Evolutionary conservation across 140 eudicot genomes (phyloP), one percentile per base, ranked within the genome.

Genomic region (Oenanthe javanica): DNA sequence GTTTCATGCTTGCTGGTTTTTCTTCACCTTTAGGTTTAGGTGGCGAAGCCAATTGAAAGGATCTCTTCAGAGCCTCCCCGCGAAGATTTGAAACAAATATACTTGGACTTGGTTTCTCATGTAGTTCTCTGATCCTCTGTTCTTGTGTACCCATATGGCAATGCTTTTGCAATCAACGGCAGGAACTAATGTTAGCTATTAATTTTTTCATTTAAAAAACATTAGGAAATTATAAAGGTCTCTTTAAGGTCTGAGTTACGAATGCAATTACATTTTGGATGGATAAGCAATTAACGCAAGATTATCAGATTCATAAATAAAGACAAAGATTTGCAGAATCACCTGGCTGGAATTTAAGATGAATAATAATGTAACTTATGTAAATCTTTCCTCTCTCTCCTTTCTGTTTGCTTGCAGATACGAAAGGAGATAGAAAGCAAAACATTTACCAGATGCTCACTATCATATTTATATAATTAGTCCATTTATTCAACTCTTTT

Each of bases 1-100:
- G 3, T 57, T 78, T 86, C 25, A 11, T 31, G 72, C 87, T 61
- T 70, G 86, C 67, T 45, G 85, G 38, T 72, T 86, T 89, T 46
- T 54, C 38, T n/a, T 51, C 72, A 42, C 80, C 72, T 40, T 79
- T 79, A 45, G 92, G 49, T 55, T 31, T 31, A 31, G 36, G 74
- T 67, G 79, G 51, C n/a, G 83, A 82, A 25, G 64, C 40, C 15
- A 43, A 21, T 5, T 55, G 52, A 2, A 27, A 21, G 1, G 73
- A 57, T 55, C 21, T 59, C 3, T 18, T 64, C 75, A 64, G 15
- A 14, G 76, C 12, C 36, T 79, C 12, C 19, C 51, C 25, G 2
- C 75, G 27, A 0, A 79, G 59, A 19, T 45, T 51, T 63, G 81
- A 36, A 49, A 79, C 36, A 11, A 0, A 5, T 43, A 73, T 21